Percentiles rank a stretch among this genome's conserved stretches.
Evolutionary conservation across 495 filamentous ascomycete species (phyloP).

Genomic region (Beverwykella pulmonaria): DNA sequence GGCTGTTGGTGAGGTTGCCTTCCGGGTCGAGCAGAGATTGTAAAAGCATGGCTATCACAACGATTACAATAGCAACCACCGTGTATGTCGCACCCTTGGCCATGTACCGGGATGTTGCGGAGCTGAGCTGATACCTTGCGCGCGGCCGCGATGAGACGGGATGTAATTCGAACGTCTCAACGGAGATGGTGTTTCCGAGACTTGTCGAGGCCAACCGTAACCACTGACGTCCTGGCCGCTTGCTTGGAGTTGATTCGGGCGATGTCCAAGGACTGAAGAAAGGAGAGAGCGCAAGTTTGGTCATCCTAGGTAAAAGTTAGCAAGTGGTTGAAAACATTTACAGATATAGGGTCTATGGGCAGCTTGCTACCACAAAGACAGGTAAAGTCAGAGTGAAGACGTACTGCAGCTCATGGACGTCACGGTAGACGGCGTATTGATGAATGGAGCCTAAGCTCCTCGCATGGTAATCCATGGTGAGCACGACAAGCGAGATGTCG

Average conservation of each 20-base stretch:
- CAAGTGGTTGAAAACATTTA: neutral
- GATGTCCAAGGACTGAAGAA: slow-evolving; percentile 52
- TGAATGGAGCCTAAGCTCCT: slow-evolving; percentile 58
- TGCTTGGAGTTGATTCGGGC: slow-evolving; percentile 46
- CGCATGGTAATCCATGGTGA: slow-evolving; percentile 66
- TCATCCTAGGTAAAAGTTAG: slow-evolving; percentile 56
- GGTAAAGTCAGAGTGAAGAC: no score
- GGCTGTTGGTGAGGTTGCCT: slow-evolving; percentile 59
- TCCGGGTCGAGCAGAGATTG: slow-evolving; percentile 71
- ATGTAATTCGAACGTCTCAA: slow-evolving; percentile 80
- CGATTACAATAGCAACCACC: slow-evolving; percentile 50
- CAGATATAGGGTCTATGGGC: no score
- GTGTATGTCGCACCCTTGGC: slow-evolving; percentile 51
- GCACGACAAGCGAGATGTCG: slow-evolving; percentile 73
- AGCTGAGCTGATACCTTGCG: slow-evolving; percentile 69
- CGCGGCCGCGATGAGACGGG: slow-evolving; percentile 49
- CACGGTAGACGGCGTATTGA: slow-evolving; percentile 64
- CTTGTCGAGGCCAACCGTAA: slow-evolving; percentile 84
- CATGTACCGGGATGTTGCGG: slow-evolving; percentile 56
- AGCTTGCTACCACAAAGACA: no score
- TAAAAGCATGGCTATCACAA: slow-evolving; percentile 60
- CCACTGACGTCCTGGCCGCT: slow-evolving; percentile 53
- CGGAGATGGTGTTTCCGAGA: slow-evolving; percentile 80
- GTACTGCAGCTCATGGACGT: slow-evolving; percentile 73
- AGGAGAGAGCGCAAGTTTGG: slow-evolving; percentile 76